Evolutionary conservation across 2,329 filamentous ascomycete genomes (phyloP).

Genomic region (Fusarium sp.): DNA sequence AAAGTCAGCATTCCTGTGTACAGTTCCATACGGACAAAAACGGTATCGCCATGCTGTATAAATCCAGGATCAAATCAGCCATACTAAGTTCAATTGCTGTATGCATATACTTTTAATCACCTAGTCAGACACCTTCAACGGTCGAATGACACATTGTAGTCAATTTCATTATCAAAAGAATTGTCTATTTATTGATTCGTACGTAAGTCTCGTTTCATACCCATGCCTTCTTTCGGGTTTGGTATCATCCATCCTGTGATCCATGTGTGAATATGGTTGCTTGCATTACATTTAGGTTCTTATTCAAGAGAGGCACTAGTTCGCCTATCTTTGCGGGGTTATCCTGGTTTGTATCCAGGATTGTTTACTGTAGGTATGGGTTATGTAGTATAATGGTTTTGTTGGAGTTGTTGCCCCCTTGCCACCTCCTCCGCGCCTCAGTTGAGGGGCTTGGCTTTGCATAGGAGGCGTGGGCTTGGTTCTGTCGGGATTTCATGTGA

Average conservation of each 20-base stretch:
- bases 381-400: slow-evolving; percentile 3
- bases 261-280: slow-evolving; percentile 4
- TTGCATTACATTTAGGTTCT: slow-evolving; percentile 14
- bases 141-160: background rate
- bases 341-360: background rate
- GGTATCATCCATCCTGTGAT: slow-evolving; percentile 36
- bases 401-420: background rate
- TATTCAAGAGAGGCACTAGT: slow-evolving; percentile 15
- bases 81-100: background rate
- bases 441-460: background rate
- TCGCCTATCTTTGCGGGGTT: background rate
- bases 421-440: background rate
- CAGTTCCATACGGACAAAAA: background rate
- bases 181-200: slow-evolving; percentile 39
- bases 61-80: background rate
- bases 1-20: background rate
- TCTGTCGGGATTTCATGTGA: background rate
- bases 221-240: slow-evolving; percentile 41
- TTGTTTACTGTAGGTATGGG: background rate
- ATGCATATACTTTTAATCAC: background rate
- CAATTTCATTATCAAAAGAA: slow-evolving; percentile 7
- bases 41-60: background rate
- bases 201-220: slow-evolving; percentile 29
- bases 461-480: background rate
- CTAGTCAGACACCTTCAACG: background rate